Conservation (phyloP, 164 flowering plant species). For the Brasenia schreberi region DNA sequence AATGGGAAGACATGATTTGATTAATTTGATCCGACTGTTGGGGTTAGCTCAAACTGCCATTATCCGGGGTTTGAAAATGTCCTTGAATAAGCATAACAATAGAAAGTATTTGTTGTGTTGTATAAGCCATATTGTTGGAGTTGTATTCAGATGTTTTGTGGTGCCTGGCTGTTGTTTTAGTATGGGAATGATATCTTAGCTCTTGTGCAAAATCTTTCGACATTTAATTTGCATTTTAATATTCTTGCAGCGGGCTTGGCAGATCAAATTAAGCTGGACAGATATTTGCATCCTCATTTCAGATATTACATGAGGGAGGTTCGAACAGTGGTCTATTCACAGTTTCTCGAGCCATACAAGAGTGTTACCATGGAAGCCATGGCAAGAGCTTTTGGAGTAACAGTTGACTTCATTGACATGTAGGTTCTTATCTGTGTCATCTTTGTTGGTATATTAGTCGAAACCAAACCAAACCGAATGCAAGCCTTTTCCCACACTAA, state of each 20-base stretch:
- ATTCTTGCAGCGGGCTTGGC: slow-evolving; percentile 63
- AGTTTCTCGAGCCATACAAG: slow-evolving; percentile 91
- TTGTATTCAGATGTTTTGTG: no score
- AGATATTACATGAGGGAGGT: slow-evolving; percentile 97
- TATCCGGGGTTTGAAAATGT: no score
- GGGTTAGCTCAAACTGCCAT: no score
- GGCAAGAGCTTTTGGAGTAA: slow-evolving; percentile 93
- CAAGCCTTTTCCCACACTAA: no score
- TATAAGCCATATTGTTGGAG: no score
- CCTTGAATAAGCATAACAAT: no score
- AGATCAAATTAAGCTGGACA: slow-evolving; percentile 78
- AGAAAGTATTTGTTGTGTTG: no score
- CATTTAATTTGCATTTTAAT: background rate
- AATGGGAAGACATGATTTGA: no score
- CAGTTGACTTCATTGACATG: slow-evolving; percentile 90
- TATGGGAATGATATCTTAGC: no score
- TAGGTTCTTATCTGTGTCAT: slow-evolving; percentile 28
- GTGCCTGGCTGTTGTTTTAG: no score
- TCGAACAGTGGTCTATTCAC: slow-evolving; percentile 83
- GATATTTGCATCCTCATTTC: slow-evolving; percentile 87
- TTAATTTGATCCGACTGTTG: no score
- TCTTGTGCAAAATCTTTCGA: background rate
- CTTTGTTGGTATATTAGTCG: background rate
- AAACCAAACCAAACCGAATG: background rate
- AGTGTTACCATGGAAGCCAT: slow-evolving; percentile 98